Evolutionary conservation across 306 rosid species (phyloP), one percentile per base, ranked within the genome.

Genomic region (Prunus mira): DNA sequence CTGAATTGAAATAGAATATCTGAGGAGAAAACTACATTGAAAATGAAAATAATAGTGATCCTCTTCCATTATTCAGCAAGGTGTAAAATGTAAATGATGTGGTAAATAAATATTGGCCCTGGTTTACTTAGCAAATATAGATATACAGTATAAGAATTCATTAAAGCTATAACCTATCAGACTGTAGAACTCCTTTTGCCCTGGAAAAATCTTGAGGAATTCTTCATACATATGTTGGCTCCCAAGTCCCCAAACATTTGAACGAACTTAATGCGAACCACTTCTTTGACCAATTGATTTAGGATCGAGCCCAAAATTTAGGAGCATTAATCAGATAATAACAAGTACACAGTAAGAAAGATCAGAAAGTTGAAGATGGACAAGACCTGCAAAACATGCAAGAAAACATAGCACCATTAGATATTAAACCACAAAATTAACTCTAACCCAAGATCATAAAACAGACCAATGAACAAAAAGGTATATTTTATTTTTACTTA

Each of bases 351-450:
- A 9, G 80, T 15, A 54, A 82, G 69, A 49, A 79, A 76, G 43
- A 78, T 67, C 67, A 88, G 27, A 68, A 82, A 79, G 54, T 76
- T 80, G 76, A 82, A 77, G 74, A 81, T 71, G 6, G 86, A 77
- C 74, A 86, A 41, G 43, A 17, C 89, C 98, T 91, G 93, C 86
- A 72, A 72, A 34, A 67, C n/a, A 60, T 76, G 49, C 41, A 78
- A 55, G 10, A 24, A 45, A 67, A 24, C 28, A 19, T 5, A 32
- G 49, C 41, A 80, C 49, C 41, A 82, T 80, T 27, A 77, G 67
- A 66, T 12, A 65, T 30, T 54, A 18, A 54, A 18, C 3, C 2
- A 12, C 11, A 41, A 10, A 10, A 71, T 34, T 4, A 34, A 19
- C 9, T 28, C 15, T 27, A 20, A 10, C 5, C 49, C 25, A 22